phyloP scores from a whole-genome alignment of 495 filamentous ascomycete species.

The Talaromyces wortmannii region DNA sequence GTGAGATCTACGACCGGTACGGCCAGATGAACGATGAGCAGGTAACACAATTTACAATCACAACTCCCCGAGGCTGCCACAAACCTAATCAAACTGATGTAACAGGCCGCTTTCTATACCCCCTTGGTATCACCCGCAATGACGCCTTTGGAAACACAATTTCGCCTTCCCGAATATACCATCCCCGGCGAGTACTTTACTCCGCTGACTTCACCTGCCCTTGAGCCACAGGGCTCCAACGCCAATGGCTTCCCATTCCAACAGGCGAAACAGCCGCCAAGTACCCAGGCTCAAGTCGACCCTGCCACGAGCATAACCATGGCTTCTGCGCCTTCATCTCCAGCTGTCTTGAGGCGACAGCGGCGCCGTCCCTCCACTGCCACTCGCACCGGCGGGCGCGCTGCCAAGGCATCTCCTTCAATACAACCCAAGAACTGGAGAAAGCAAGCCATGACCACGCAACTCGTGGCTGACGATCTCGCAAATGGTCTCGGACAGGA shows the following conservation, averaged over 20 bases:
- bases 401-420: conserved; percentile 74
- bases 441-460: conserved; percentile 23
- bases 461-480: conserved; percentile 12
- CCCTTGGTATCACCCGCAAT: conserved; percentile 93
- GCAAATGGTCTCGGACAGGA: conserved; percentile 19
- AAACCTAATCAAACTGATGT: background rate
- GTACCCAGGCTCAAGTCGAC: conserved; percentile 37
- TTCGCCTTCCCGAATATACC: conserved; percentile 72
- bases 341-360: conserved; percentile 28
- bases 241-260: conserved; percentile 25
- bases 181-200: conserved; percentile 89
- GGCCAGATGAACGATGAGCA: conserved; percentile 73
- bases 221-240: conserved; percentile 69
- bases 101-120: conserved; percentile 65
- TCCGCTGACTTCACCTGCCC: conserved; percentile 84
- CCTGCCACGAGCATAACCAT: conserved; percentile 27
- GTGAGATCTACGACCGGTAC: conserved; percentile 65
- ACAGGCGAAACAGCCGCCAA: conserved; percentile 26
- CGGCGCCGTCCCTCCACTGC: conserved; percentile 32
- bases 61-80: background rate
- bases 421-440: conserved; percentile 67
- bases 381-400: conserved; percentile 31
- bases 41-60: conserved; percentile 36
- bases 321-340: conserved; percentile 23
- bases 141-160: conserved; percentile 81